Evolutionary conservation across 2,329 filamentous ascomycete species (phyloP), one percentile per base, ranked within the genome.

Genomic region (Onygenales sp.): DNA sequence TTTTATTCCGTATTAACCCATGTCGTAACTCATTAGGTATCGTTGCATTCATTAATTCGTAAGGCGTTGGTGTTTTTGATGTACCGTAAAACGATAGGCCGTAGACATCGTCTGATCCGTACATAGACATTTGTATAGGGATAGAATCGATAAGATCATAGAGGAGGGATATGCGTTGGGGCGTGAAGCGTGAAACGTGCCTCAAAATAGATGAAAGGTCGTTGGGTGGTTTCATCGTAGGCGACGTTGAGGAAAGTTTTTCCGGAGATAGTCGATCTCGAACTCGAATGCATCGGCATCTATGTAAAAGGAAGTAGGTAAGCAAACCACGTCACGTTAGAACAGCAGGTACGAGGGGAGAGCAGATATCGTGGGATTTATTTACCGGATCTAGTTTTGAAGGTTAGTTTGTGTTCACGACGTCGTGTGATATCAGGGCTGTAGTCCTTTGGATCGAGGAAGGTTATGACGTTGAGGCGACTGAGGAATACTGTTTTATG

Each of bases 401-500:
- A 76, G 10, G 63, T 65, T 31, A 77, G 54, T 17, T 71, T 56
- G 58, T 73, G 68, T 44, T 70, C 67, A 3, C 71, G 72, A 13
- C 61, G 60, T 1, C 55, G 31, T 2, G 64, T 69, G 14, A 60
- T 58, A 33, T 67, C 70, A 9, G 74, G 71, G 13, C 59, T 64
- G 61, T 82, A 84, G 3, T 75, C 71, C 0, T 74, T 63, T 17
- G 75, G 74, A 43, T 56, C 49, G 46, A 67, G 67, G 58, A 83
- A 81, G 13, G 81, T 67, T 52, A 76, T 77, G 2, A 75, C 77
- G 45, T 74, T 72, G 33, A 82, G 65, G 46, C 77, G 70, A n/a
- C 70, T 69, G 21, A 83, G 63, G 27, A 76, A 64, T 2, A 81
- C 65, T 1, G 72, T 71, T 40, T 68, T 72, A 1, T 70, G 49